phyloP scores from a whole-genome alignment of 176 grass and related monocot species.

The Triticum monococcum region DNA sequence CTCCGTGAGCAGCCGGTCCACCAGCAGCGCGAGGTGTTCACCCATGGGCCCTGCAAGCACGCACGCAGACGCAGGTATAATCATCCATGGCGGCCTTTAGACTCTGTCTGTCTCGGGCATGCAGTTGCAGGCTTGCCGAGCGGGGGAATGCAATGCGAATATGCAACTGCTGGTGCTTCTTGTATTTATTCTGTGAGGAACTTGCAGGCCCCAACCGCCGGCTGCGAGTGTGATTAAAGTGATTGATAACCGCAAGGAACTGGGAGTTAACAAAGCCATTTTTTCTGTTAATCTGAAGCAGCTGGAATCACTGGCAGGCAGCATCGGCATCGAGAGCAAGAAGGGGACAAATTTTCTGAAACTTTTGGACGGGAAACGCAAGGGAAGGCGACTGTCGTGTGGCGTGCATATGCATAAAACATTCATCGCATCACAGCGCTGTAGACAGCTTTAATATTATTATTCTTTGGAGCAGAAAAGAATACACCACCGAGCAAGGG shows the following conservation, averaged over 20 bases:
- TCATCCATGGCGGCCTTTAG: background rate
- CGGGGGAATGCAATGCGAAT: background rate
- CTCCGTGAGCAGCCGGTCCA: conserved; percentile 87
- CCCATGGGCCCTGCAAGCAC: conserved; percentile 54
- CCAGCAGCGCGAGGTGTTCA: conserved; percentile 89
- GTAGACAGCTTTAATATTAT: background rate
- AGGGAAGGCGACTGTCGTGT: background rate
- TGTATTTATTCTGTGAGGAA: background rate
- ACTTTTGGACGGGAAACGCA: background rate
- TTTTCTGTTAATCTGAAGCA: background rate
- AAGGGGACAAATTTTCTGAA: background rate
- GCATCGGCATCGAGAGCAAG: background rate
- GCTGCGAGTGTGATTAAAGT: background rate
- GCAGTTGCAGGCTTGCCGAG: background rate
- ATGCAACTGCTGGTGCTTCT: background rate
- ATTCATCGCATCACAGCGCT: background rate
- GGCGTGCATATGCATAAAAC: background rate
- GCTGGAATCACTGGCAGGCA: background rate
- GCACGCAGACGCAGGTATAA: background rate
- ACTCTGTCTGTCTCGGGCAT: background rate
- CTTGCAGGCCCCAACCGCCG: background rate
- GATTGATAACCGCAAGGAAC: background rate
- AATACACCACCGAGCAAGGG: background rate
- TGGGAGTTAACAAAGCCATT: background rate
- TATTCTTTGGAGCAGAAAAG: background rate